phyloP scores from a whole-genome alignment of 108 stramenopile genomes.

The Nitzschia putrida region DNA sequence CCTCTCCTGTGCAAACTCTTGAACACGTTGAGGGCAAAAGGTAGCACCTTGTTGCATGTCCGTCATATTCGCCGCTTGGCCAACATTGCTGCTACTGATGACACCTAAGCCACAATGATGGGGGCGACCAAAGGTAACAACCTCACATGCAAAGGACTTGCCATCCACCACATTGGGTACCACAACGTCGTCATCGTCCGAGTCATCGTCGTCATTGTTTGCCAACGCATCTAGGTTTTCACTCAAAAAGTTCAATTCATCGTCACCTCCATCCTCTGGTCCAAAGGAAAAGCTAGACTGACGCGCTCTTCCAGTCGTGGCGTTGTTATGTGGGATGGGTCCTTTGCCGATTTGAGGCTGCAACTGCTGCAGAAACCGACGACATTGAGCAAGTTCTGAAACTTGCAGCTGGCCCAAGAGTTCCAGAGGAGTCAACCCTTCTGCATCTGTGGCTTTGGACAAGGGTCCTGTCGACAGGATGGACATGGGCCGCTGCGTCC shows the following conservation, averaged over 20 bases:
- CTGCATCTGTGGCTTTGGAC: constrained; percentile 48
- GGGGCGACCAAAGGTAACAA: constrained; percentile 75
- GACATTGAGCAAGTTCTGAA: constrained; percentile 50
- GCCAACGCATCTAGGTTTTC: constrained; percentile 27
- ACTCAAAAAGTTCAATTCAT: constrained; percentile 34
- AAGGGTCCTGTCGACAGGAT: constrained; percentile 5
- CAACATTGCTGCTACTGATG: constrained; percentile 11
- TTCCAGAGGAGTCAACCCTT: constrained; percentile 64
- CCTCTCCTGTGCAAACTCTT: constrained; percentile 51
- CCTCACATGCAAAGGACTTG: constrained; percentile 35
- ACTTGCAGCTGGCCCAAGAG: constrained; percentile 55
- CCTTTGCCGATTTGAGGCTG: not conserved
- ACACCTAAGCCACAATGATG: constrained; percentile 79
- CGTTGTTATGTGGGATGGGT: not conserved
- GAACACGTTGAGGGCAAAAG: constrained; percentile 55
- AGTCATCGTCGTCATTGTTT: constrained; percentile 19
- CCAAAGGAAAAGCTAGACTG: constrained; percentile 14
- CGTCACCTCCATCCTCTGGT: constrained; percentile 22
- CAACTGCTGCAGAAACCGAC: constrained; percentile 14
- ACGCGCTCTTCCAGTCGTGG: not conserved
- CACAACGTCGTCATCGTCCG: not conserved
- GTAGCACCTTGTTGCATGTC: constrained; percentile 15
- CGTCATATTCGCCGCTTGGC: not conserved
- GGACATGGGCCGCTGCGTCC: constrained; percentile 29
- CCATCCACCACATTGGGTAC: not conserved